Evolutionary conservation across 371 early-diverging fungal genomes (phyloP).

Genomic region (Rhizopus microsporus): DNA sequence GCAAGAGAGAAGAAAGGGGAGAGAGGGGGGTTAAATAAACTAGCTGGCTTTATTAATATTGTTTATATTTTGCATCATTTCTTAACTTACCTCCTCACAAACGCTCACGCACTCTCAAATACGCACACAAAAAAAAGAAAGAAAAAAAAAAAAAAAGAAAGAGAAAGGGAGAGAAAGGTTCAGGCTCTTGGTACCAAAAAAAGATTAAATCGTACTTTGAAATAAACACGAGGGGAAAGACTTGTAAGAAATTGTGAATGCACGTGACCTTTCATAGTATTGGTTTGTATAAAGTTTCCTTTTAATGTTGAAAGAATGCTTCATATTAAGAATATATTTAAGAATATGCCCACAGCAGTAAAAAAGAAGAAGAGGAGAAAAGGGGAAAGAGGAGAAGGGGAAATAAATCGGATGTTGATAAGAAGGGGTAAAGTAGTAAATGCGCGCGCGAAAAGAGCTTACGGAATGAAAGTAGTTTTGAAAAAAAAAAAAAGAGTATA

Average conservation of each 20-base stretch:
- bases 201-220: slow-evolving; percentile 7
- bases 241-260: not conserved
- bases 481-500: slow-evolving; percentile 19
- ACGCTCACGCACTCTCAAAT: not conserved
- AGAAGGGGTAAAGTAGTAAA: not conserved
- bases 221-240: slow-evolving; percentile 3
- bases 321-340: too few relatives aligned
- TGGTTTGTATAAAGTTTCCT: not conserved
- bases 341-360: not conserved
- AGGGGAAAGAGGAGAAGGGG: not conserved
- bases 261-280: slow-evolving; percentile 1
- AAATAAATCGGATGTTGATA: not conserved
- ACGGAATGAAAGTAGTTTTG: not conserved
- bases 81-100: slow-evolving; percentile 5
- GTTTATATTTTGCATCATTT: not conserved
- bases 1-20: not conserved
- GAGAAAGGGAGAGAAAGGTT: not conserved
- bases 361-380: not conserved
- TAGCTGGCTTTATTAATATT: too few relatives aligned
- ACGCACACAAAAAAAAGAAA: slow-evolving; percentile 1
- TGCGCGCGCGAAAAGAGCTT: not conserved
- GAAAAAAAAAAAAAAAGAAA: slow-evolving; percentile 1
- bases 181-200: not conserved
- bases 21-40: not conserved
- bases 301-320: slow-evolving; percentile 1